phyloP scores from a whole-genome alignment of 2,329 filamentous ascomycete genomes.

The Teratosphaeria zuluensis region DNA sequence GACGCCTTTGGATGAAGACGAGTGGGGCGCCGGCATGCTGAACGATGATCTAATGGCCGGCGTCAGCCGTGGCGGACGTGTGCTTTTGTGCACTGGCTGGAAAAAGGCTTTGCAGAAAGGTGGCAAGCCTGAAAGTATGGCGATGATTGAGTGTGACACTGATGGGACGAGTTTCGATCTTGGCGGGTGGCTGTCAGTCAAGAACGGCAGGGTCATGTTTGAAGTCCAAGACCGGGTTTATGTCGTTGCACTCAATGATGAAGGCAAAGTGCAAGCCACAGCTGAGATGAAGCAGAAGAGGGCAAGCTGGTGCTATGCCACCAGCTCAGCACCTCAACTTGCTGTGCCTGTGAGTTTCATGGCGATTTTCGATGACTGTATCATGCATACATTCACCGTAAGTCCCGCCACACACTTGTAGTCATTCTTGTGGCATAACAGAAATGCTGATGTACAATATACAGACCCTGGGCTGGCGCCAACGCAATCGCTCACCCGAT shows the following conservation, averaged over 20 bases:
- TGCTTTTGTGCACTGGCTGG: conserved; percentile 38
- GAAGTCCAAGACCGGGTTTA: conserved; percentile 37
- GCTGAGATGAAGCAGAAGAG: conserved; percentile 12
- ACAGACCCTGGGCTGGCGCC: conserved; percentile 10
- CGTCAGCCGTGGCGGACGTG: conserved; percentile 33
- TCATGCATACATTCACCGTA: conserved; percentile 38
- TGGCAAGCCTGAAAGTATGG: neutral
- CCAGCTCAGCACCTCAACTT: conserved; percentile 30
- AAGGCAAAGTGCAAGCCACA: conserved; percentile 8
- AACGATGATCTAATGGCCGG: conserved; percentile 34
- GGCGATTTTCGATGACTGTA: conserved; percentile 37
- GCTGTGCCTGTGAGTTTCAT: conserved; percentile 39
- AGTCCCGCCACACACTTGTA: neutral
- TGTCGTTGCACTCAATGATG: conserved; percentile 31
- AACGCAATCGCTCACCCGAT: conserved; percentile 4
- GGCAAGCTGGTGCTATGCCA: conserved; percentile 17
- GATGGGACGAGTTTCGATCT: conserved; percentile 34
- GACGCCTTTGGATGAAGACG: conserved; percentile 27
- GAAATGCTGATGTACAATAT: neutral
- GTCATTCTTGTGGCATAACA: no score
- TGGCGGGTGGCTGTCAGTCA: conserved; percentile 38
- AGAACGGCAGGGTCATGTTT: conserved; percentile 34
- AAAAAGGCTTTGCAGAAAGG: conserved; percentile 24
- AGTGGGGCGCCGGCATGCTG: conserved; percentile 41
- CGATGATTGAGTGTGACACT: conserved; percentile 33